Evolutionary conservation across 2,329 filamentous ascomycete species (phyloP).

Genomic region (Pseudomassariella vexata): DNA sequence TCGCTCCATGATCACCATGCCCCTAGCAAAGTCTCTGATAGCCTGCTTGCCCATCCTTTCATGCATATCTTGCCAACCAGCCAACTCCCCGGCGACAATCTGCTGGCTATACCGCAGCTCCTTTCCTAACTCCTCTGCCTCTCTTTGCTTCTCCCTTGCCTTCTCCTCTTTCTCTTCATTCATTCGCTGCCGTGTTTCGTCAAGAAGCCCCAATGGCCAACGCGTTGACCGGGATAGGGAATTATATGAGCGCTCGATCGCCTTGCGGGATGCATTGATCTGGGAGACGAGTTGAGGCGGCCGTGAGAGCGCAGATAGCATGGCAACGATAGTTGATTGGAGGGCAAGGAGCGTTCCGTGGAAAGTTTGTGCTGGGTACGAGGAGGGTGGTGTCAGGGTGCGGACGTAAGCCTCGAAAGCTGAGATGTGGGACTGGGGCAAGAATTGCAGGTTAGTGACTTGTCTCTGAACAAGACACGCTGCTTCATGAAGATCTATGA

Average conservation of each 20-base stretch:
- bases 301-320: constrained; percentile 72
- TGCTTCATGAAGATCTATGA: constrained; percentile 64
- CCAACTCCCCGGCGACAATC: constrained; percentile 84
- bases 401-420: constrained; percentile 70
- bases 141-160: constrained; percentile 61
- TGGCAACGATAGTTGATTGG: constrained; percentile 77
- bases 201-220: constrained; percentile 77
- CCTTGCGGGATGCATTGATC: constrained; percentile 68
- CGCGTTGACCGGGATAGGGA: constrained; percentile 69
- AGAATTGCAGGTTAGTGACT: constrained; percentile 53
- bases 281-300: constrained; percentile 72
- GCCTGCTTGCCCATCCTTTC: constrained; percentile 70
- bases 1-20: constrained; percentile 74
- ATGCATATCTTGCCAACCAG: constrained; percentile 89
- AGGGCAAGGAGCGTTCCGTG: constrained; percentile 73
- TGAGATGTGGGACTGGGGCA: constrained; percentile 61
- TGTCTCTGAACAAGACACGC: constrained; percentile 47
- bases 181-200: constrained; percentile 78
- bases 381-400: constrained; percentile 60
- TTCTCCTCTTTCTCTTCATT: constrained; percentile 82
- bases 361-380: constrained; percentile 66
- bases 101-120: constrained; percentile 91
- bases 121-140: constrained; percentile 67
- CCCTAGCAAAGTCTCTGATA: constrained; percentile 68
- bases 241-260: constrained; percentile 71